These are phyloP conservation scores for Lasiodiplodia citricola DNA, from an alignment of 2,329 filamentous ascomycete genomes.

Conservation along the genomic window DNA sequence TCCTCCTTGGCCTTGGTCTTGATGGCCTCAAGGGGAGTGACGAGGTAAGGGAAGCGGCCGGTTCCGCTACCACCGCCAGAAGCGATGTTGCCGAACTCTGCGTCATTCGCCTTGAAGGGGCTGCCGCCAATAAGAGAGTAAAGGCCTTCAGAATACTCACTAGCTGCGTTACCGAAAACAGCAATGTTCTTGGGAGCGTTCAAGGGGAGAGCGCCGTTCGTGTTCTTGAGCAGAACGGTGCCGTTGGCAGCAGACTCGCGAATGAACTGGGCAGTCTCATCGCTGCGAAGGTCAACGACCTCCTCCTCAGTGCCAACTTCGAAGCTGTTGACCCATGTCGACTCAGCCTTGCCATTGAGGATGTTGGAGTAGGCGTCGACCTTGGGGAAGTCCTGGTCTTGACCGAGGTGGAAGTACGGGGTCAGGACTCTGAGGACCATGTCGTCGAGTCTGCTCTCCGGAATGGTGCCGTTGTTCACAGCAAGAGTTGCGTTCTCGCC, in stretches of 20 bases:
- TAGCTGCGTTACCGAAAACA: conserved; percentile 57
- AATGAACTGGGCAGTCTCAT: conserved; percentile 42
- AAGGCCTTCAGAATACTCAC: conserved; percentile 55
- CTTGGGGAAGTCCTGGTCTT: conserved; percentile 48
- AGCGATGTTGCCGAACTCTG: conserved; percentile 50
- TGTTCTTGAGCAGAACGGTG: conserved; percentile 56
- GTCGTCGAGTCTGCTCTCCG: conserved; percentile 51
- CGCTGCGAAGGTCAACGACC: conserved; percentile 36
- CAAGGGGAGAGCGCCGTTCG: conserved; percentile 56
- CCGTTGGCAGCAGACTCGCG: conserved; percentile 49
- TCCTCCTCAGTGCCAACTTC: conserved; percentile 34
- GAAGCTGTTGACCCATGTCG: conserved; percentile 38
- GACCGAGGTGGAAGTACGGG: conserved; percentile 52
- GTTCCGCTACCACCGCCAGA: conserved; percentile 50
- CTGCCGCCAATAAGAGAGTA: conserved; percentile 33
- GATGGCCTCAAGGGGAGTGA: conserved; percentile 51
- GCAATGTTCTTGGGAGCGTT: conserved; percentile 55
- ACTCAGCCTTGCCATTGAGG: conserved; percentile 28
- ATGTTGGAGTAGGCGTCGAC: conserved; percentile 37
- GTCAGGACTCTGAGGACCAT: conserved; percentile 56
- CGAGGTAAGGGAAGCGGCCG: conserved; percentile 45
- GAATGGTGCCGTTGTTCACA: conserved; percentile 49
- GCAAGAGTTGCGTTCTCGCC: conserved; percentile 44
- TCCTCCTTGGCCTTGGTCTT: conserved; percentile 32
- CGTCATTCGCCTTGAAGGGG: conserved; percentile 28